phyloP scores from a whole-genome alignment of 768 basidiomycete species.

The Lactarius tabidus region DNA sequence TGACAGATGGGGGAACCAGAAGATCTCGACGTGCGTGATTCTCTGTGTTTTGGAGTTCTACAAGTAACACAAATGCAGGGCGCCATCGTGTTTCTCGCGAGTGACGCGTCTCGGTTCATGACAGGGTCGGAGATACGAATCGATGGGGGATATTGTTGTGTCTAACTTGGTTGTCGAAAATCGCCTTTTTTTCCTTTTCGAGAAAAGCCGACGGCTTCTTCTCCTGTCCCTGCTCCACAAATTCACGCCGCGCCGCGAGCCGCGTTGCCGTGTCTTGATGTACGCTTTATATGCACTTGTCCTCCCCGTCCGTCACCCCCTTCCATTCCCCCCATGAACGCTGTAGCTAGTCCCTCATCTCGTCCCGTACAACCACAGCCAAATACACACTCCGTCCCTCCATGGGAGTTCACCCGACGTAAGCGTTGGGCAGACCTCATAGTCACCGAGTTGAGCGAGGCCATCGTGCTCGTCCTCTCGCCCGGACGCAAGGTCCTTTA shows the following conservation, averaged over 20 bases:
- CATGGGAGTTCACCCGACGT: conserved; percentile 80
- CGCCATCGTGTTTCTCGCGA: conserved; percentile 85
- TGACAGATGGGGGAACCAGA: conserved; percentile 85
- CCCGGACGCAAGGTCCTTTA: conserved; percentile 59
- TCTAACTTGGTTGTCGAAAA: conserved; percentile 37
- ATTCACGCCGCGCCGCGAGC: conserved; percentile 10
- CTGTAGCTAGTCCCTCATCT: conserved; percentile 13
- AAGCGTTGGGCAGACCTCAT: conserved; percentile 86
- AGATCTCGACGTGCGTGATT: conserved; percentile 63
- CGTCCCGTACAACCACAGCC: conserved; percentile 8
- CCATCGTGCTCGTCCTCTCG: conserved; percentile 65
- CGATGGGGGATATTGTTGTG: conserved; percentile 83
- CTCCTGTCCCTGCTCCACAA: conserved; percentile 16
- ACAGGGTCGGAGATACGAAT: conserved; percentile 83
- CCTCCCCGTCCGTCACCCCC: not conserved
- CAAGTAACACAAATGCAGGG: conserved; percentile 43
- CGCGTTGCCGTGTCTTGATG: not conserved
- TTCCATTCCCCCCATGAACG: conserved; percentile 9
- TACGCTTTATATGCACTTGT: not conserved
- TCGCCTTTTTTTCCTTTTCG: conserved; percentile 11
- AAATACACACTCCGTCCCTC: conserved; percentile 20
- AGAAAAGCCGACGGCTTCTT: conserved; percentile 18
- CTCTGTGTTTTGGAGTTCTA: conserved; percentile 26
- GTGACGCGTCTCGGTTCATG: conserved; percentile 87
- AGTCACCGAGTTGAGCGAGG: conserved; percentile 70